Evolutionary conservation across 352 stramenopile genomes (phyloP).

Genomic region (Pythium monospermum): DNA sequence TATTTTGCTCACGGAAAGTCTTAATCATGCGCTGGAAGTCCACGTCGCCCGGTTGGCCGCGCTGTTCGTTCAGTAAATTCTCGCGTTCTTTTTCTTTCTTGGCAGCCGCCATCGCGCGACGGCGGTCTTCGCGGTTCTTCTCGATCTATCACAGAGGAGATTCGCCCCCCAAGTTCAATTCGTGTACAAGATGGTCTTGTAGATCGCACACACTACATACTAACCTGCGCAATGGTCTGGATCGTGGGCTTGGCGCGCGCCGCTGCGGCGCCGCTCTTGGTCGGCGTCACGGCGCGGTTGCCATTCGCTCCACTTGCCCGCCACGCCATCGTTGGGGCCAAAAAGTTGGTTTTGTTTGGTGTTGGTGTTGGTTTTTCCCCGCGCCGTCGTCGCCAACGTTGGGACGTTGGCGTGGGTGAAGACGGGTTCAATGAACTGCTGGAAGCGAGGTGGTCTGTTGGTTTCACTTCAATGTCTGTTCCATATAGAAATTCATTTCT

Average conservation of each 20-base stretch:
- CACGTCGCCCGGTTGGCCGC: conserved; percentile 81
- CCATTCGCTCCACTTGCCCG: conserved; percentile 24
- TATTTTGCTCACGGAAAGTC: conserved; percentile 75
- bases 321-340: conserved; percentile 30
- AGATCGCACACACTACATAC: not conserved
- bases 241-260: conserved; percentile 51
- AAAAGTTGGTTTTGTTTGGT: no score
- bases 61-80: conserved; percentile 74
- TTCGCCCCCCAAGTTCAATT: not conserved
- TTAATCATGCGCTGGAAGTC: conserved; percentile 92
- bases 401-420: no score
- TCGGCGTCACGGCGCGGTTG: conserved; percentile 18
- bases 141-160: conserved; percentile 51
- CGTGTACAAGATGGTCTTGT: no score
- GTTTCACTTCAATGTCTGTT: not conserved
- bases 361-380: no score
- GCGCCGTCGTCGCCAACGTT: no score
- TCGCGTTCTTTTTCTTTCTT: conserved; percentile 84
- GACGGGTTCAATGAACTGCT: not conserved
- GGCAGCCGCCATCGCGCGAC: conserved; percentile 77
- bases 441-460: no score
- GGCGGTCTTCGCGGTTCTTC: conserved; percentile 79
- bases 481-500: no score
- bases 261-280: conserved; percentile 12
- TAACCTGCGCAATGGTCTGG: conserved; percentile 54